Evolutionary conservation across 2,329 filamentous ascomycete genomes (phyloP).

Genomic region (Septoria linicola): DNA sequence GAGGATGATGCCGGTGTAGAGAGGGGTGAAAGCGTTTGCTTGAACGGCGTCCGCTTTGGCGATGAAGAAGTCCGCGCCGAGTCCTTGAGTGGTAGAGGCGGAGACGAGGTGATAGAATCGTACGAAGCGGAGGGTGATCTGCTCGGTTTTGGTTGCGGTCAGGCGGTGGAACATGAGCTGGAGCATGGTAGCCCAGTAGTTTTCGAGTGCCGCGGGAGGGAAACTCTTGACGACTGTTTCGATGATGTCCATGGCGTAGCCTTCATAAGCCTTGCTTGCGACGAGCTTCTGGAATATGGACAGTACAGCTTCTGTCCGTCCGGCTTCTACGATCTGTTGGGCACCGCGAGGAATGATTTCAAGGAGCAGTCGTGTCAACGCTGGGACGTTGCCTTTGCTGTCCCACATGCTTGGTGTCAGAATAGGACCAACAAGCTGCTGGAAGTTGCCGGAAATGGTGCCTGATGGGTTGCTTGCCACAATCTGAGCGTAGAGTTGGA

Average conservation of each 20-base stretch:
- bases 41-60: slow-evolving; percentile 79
- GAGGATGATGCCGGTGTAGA: slow-evolving; percentile 85
- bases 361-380: slow-evolving; percentile 77
- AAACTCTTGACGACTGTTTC: slow-evolving; percentile 75
- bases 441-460: slow-evolving; percentile 78
- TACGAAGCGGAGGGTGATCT: slow-evolving; percentile 81
- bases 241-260: slow-evolving; percentile 83
- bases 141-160: slow-evolving; percentile 73
- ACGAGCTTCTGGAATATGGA: slow-evolving; percentile 94
- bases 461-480: slow-evolving; percentile 80
- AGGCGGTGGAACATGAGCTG: slow-evolving; percentile 75
- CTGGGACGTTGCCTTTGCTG: slow-evolving; percentile 86
- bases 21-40: slow-evolving; percentile 70
- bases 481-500: slow-evolving; percentile 89
- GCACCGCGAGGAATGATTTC: slow-evolving; percentile 79
- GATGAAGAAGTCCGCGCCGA: slow-evolving; percentile 91
- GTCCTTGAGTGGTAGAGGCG: slow-evolving; percentile 73
- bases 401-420: slow-evolving; percentile 86
- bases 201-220: slow-evolving; percentile 69
- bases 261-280: slow-evolving; percentile 76
- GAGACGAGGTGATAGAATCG: slow-evolving; percentile 93
- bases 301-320: slow-evolving; percentile 84
- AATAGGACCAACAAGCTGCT: slow-evolving; percentile 72
- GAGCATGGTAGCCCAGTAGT: slow-evolving; percentile 77
- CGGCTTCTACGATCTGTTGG: slow-evolving; percentile 69